Evolutionary conservation across 345 rosid species (phyloP).

Genomic region (Hibiscus syriacus): DNA sequence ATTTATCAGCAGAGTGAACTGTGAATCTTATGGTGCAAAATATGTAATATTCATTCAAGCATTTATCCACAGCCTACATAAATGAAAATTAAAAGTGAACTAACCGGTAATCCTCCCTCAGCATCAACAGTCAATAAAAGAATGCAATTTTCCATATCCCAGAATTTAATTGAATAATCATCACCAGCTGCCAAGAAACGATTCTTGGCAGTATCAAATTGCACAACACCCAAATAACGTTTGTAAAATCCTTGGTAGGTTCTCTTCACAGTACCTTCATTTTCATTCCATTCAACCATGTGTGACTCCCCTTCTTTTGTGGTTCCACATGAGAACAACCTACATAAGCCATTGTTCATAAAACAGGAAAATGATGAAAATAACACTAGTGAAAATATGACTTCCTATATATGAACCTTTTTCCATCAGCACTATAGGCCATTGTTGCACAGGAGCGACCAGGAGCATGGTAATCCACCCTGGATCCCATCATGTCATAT

Average conservation of each 20-base stretch:
- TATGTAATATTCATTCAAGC: not conserved
- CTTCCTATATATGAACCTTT: constrained; percentile 18
- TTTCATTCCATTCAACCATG: constrained; percentile 48
- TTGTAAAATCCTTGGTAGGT: constrained; percentile 31
- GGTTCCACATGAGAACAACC: constrained; percentile 43
- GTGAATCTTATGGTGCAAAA: not conserved
- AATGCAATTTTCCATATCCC: constrained; percentile 37
- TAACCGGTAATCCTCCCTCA: constrained; percentile 36
- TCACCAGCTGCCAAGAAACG: constrained; percentile 39
- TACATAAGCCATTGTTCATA: constrained; percentile 5
- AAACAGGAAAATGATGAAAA: not conserved
- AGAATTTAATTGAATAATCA: constrained; percentile 29
- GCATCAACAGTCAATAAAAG: constrained; percentile 24
- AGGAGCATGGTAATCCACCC: constrained; percentile 37
- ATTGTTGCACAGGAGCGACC: constrained; percentile 24
- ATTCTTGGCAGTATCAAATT: constrained; percentile 35
- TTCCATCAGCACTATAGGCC: constrained; percentile 38
- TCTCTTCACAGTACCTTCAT: constrained; percentile 32
- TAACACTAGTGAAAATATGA: not conserved
- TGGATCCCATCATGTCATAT: constrained; percentile 28
- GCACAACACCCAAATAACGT: constrained; percentile 31
- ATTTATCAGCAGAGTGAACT: not conserved
- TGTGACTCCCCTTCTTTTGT: constrained; percentile 33
- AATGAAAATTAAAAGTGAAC: not conserved
- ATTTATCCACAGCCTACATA: not conserved